Evolutionary conservation across 805 yeast genomes (phyloP).

Genomic region (Pichia nanzhaoensis): DNA sequence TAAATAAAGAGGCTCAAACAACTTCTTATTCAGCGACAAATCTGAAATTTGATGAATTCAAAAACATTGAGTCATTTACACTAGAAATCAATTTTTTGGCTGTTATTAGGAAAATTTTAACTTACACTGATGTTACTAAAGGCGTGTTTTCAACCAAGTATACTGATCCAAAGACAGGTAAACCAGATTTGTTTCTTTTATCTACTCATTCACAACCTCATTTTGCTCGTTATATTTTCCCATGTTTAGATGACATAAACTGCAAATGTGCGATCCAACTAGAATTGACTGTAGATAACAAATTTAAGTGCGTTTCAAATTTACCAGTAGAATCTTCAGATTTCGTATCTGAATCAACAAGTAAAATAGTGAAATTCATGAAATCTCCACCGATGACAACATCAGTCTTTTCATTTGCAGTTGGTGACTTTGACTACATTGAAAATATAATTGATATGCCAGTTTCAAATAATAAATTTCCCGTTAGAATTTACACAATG

Average conservation of each 20-base stretch:
- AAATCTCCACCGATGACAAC: slow-evolving; percentile 54
- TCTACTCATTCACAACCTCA: slow-evolving; percentile 73
- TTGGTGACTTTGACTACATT: slow-evolving; percentile 59
- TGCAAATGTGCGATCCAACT: slow-evolving; percentile 47
- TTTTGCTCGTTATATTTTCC: slow-evolving; percentile 56
- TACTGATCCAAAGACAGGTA: slow-evolving; percentile 42
- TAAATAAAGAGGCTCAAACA: slow-evolving; percentile 34
- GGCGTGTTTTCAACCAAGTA: slow-evolving; percentile 69
- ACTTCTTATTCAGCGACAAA: slow-evolving; percentile 27
- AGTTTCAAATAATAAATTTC: slow-evolving; percentile 26
- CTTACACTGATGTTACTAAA: slow-evolving; percentile 48
- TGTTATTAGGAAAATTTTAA: slow-evolving; percentile 41
- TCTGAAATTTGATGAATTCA: slow-evolving; percentile 18
- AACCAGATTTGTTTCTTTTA: slow-evolving; percentile 43
- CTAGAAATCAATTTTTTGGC: slow-evolving; percentile 41
- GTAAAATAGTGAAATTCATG: slow-evolving; percentile 38
- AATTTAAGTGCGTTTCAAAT: slow-evolving; percentile 48
- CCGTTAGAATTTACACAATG: slow-evolving; percentile 50
- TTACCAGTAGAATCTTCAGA: slow-evolving; percentile 29
- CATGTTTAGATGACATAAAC: slow-evolving; percentile 62
- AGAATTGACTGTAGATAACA: slow-evolving; percentile 37
- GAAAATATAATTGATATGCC: slow-evolving; percentile 31
- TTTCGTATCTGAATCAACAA: slow-evolving; percentile 13
- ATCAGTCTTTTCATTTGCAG: slow-evolving; percentile 59
- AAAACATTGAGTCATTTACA: slow-evolving; percentile 1